These are phyloP conservation scores for Acrodontium crateriforme DNA, from an alignment of 2,329 filamentous ascomycete species.

Conservation along the genomic window DNA sequence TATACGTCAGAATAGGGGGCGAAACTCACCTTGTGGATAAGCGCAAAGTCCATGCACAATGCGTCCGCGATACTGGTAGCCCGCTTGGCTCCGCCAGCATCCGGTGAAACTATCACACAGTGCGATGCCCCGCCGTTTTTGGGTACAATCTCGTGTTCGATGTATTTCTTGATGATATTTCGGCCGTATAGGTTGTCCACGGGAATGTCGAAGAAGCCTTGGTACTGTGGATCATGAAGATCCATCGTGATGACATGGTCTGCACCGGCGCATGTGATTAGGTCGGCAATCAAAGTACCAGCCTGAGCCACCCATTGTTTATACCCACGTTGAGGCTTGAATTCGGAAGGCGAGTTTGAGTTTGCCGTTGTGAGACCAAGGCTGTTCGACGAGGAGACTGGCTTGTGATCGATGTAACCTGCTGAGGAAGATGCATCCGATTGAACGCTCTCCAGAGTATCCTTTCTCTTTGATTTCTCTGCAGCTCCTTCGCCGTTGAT, in stretches of 20 bases:
- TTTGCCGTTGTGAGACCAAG: slow-evolving; percentile 6
- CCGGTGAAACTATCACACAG: slow-evolving; percentile 78
- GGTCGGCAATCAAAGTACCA: slow-evolving; percentile 83
- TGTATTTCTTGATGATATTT: slow-evolving; percentile 54
- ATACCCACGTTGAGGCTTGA: slow-evolving; percentile 80
- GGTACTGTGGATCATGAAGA: slow-evolving; percentile 88
- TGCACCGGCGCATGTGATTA: slow-evolving; percentile 87
- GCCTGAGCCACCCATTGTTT: slow-evolving; percentile 98
- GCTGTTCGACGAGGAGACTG: slow-evolving; percentile 2
- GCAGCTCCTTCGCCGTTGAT: slow-evolving; percentile 24
- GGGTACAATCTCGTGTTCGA: slow-evolving; percentile 69
- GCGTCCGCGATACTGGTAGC: slow-evolving; percentile 91
- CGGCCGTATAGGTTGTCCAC: slow-evolving; percentile 94
- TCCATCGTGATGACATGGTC: slow-evolving; percentile 98
- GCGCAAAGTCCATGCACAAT: slow-evolving; percentile 84
- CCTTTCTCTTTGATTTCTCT: slow-evolving; percentile 4
- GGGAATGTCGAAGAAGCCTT: slow-evolving; percentile 97
- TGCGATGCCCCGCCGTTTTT: slow-evolving; percentile 46
- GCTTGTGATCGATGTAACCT: too few relatives aligned
- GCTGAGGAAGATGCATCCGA: background rate
- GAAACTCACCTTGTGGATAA: slow-evolving; percentile 80
- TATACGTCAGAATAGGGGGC: too few relatives aligned
- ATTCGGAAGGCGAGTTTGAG: slow-evolving; percentile 33
- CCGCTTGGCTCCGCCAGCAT: slow-evolving; percentile 91
- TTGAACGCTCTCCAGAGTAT: background rate